Base-by-base conservation (phyloP, 1,139 yeast species). In the Pichia sp. region DNA sequence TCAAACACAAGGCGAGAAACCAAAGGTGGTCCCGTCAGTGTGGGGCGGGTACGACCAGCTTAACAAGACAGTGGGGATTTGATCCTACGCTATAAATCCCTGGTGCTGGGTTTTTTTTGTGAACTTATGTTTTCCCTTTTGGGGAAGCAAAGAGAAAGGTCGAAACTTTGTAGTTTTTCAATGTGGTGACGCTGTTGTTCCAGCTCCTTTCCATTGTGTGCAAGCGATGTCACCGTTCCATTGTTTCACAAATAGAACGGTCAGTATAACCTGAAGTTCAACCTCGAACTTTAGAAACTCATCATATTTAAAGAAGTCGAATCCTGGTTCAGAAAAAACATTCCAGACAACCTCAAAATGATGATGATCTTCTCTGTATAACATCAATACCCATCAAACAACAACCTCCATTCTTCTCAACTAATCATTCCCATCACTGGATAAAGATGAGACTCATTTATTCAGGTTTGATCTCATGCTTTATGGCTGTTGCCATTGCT, bases 391-490 rank as follows among this genome's bases (percentile, higher is more conserved):
- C 23, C 23, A 19, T 19, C 23, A 3, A 19, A 10, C 8, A n/a
- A 8, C 48, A 45, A 29, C 49, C 23, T 44, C 26, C 38, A 36
- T 32, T 38, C 1, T 19, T 45, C 13, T 19, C 7, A 32, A 31
- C 29, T n/a, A 16, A 42, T n/a, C 31, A 13, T 36, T 7, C 10
- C 7, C 23, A 5, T 13, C 5, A n/a, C 8, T 23, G n/a, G 26
- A 48, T 11, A 13, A 40, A 56, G 43, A 56, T 56, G 59, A 54
- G 52, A 42, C 44, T 56, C 16, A 32, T 51, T 8, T 32, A 50
- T 10, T 13, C 43, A 19, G 50, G 45, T 44, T 50, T 56, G 50
- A 26, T 56, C 31, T 51, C 55, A 8, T 11, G 44, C n/a, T 15
- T 51, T 11, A 46, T 56, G 45, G 47, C 55, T 15, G 11, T 46